Evolutionary conservation across 805 yeast genomes (phyloP), one percentile per base, ranked within the genome.

Genomic region (Hagleromyces aurorensis): DNA sequence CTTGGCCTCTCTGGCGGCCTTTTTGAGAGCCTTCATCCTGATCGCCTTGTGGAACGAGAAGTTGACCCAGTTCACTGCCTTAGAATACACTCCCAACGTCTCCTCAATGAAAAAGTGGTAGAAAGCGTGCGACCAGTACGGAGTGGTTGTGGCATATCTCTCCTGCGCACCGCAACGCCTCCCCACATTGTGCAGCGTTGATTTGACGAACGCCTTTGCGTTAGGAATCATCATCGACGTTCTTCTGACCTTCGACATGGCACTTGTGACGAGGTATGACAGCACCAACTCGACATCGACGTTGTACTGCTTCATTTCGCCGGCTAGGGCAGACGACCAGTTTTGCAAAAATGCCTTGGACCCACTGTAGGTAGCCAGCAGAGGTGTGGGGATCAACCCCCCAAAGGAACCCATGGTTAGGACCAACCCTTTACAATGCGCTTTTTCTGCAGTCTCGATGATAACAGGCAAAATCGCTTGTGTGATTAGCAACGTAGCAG

Each of bases 321-420:
- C 86, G 11, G 95, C 81, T 43, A 91, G 67, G 1, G 96, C 86
- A 29, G 72, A 64, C 27, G 91, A 82, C 97, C 98, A 91, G 36
- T 76, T 73, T 62, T 91, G 96, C 53, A 91, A 68, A 58, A 91
- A 91, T 5, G 94, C 85, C 64, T 91, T 91, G 26, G 96, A 85
- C 14, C 98, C 98, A 12, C 96, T 81, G 64, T 91, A 91, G 7
- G 87, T 81, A 12, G 97, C 94, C 46, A 91, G 69, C 44, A 75
- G 69, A 13, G 98, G 97, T 8, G 95, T 78, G 33, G 98, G 97
- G 26, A 84, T 66, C 44, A 87, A 68, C 3, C 97, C 98, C 31
- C 95, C 94, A 52, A 91, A 89, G 4, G 97, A 89, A 25, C 97
- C 96, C 96, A 91, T 84, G 17, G 91, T 86, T 45, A 91, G 65